These are phyloP conservation scores for Medicago ruthenica DNA, from an alignment of 306 rosid species.

Conservation along the genomic window DNA sequence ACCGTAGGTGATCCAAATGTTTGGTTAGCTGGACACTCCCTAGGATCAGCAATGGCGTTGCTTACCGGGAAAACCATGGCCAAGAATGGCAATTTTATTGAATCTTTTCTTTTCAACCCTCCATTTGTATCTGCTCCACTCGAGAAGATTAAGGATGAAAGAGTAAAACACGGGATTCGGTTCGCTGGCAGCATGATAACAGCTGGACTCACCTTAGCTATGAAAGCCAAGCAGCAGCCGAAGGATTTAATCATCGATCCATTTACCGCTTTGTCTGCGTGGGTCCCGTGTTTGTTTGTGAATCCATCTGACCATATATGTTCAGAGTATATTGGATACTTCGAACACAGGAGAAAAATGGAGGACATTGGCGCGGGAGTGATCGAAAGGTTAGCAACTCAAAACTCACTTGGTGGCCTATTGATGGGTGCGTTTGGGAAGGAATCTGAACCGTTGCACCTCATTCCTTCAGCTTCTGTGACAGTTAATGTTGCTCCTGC, in stretches of 20 bases:
- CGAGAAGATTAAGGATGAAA: constrained; percentile 78
- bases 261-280: constrained; percentile 68
- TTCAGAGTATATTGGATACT: constrained; percentile 90
- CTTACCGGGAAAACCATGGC: constrained; percentile 91
- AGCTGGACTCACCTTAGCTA: constrained; percentile 82
- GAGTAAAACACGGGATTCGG: constrained; percentile 80
- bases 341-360: constrained; percentile 89
- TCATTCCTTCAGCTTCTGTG: constrained; percentile 87
- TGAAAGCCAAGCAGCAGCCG: constrained; percentile 57
- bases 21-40: constrained; percentile 95
- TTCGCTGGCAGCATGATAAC: constrained; percentile 80
- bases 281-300: constrained; percentile 83
- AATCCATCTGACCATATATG: constrained; percentile 78
- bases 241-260: constrained; percentile 49
- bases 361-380: constrained; percentile 80
- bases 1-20: constrained; percentile 75
- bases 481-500: constrained; percentile 56
- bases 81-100: constrained; percentile 54
- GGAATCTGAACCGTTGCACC: constrained; percentile 79
- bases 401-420: constrained; percentile 76
- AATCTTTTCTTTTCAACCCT: constrained; percentile 86
- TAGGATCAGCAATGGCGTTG: constrained; percentile 93
- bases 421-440: constrained; percentile 74
- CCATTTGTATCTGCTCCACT: constrained; percentile 84
- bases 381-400: constrained; percentile 87